Evolutionary conservation across 306 rosid genomes (phyloP).

Genomic region (Ziziphus jujuba): DNA sequence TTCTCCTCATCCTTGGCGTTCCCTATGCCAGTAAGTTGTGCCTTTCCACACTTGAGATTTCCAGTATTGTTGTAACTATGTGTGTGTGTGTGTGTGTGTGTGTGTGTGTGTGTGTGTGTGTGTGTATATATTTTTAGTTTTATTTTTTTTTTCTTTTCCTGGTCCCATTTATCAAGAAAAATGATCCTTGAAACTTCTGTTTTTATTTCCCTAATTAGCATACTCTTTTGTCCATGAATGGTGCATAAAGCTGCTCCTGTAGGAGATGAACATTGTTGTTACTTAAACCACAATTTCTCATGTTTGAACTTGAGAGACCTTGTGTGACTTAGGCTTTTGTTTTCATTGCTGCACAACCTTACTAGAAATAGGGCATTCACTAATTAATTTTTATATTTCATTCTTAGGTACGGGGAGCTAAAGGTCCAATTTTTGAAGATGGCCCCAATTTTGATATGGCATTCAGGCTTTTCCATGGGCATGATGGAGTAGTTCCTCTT

Average conservation of each 20-base stretch:
- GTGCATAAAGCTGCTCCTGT: conserved; percentile 15
- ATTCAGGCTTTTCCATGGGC: conserved; percentile 93
- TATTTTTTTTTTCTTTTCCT: too few species aligned
- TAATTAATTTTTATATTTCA: conserved; percentile 21
- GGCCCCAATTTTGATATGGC: conserved; percentile 96
- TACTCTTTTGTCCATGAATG: conserved; percentile 11
- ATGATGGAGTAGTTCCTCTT: conserved; percentile 92
- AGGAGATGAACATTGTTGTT: conserved; percentile 6
- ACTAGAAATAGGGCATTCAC: conserved; percentile 12
- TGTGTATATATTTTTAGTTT: too few species aligned
- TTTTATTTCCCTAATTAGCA: neutral
- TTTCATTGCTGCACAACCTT: neutral
- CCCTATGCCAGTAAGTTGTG: conserved; percentile 70
- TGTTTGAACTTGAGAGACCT: conserved; percentile 4
- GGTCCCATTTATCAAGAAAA: neutral
- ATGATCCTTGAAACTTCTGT: neutral
- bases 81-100: too few species aligned
- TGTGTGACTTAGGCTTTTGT: conserved; percentile 4
- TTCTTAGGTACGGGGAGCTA: conserved; percentile 66
- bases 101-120: too few species aligned
- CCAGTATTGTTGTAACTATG: conserved; percentile 15
- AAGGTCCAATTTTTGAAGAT: conserved; percentile 99
- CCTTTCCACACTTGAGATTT: conserved; percentile 1
- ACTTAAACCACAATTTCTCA: neutral
- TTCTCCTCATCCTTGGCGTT: conserved; percentile 78